Evolutionary conservation across 2,329 filamentous ascomycete species (phyloP).

Genomic region (Phaeoacremonium minimum): DNA sequence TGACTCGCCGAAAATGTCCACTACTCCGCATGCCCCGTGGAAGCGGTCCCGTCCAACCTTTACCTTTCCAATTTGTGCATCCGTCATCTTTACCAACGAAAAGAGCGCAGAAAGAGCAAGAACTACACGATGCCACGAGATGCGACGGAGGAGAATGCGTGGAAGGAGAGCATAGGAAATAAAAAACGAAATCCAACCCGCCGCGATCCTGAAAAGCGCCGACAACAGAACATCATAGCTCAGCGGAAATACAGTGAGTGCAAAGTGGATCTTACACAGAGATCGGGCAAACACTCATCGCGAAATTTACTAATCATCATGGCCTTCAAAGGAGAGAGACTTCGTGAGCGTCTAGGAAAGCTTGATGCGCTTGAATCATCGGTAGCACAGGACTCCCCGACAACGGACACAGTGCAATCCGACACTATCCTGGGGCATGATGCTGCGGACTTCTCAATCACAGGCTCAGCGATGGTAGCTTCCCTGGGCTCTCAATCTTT

Average conservation of each 20-base stretch:
- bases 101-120: too few relatives aligned
- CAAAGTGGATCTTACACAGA: too few relatives aligned
- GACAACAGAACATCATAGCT: slow-evolving; percentile 16
- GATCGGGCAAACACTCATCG: too few relatives aligned
- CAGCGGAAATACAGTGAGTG: slow-evolving; percentile 17
- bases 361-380: slow-evolving; percentile 11
- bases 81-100: too few relatives aligned
- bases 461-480: too few relatives aligned
- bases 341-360: slow-evolving; percentile 11
- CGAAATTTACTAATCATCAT: neutral
- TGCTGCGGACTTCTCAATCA: neutral
- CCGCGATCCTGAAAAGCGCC: slow-evolving; percentile 15
- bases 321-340: slow-evolving; percentile 8
- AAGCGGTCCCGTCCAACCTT: too few relatives aligned
- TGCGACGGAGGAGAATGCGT: too few relatives aligned
- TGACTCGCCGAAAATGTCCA: neutral
- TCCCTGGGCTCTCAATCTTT: too few relatives aligned
- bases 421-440: neutral
- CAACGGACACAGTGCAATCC: neutral
- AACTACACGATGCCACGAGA: too few relatives aligned
- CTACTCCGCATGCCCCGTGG: slow-evolving; percentile 1
- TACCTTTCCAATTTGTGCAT: too few relatives aligned
- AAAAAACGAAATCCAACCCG: slow-evolving; percentile 10
- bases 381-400: neutral
- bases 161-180: neutral